phyloP scores from a whole-genome alignment of 2,329 filamentous ascomycete genomes.

The Fusarium irregulare region DNA sequence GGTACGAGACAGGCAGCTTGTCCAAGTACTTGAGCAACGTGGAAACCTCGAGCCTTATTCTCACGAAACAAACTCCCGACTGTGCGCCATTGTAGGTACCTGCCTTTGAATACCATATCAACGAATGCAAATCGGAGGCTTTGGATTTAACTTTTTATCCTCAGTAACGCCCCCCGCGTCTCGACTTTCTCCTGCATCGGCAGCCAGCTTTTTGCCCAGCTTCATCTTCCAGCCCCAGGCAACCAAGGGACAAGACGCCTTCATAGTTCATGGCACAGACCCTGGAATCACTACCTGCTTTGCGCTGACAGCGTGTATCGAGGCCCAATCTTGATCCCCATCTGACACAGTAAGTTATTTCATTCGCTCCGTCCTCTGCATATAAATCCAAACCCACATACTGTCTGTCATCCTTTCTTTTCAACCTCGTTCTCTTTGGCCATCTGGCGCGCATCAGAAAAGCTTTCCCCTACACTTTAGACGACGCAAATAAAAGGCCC shows the following conservation, averaged over 20 bases:
- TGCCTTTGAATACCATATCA: neutral
- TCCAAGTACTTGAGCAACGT: constrained; percentile 17
- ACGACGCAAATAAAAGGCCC: neutral
- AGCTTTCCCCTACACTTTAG: neutral
- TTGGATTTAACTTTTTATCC: constrained; percentile 30
- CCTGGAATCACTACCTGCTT: constrained; percentile 18
- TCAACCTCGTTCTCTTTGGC: neutral
- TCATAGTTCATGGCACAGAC: constrained; percentile 25
- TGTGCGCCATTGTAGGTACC: constrained; percentile 24
- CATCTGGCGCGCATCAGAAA: neutral
- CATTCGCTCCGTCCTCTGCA: constrained; percentile 21
- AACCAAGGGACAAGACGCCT: constrained; percentile 32
- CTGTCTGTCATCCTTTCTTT: constrained; percentile 13
- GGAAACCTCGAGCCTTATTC: constrained; percentile 17
- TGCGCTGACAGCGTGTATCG: constrained; percentile 29
- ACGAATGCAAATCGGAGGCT: constrained; percentile 9
- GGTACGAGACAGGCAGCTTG: constrained; percentile 7
- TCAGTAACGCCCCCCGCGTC: constrained; percentile 13
- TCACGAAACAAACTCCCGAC: constrained; percentile 21
- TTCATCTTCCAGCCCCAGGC: constrained; percentile 30
- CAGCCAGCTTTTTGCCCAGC: constrained; percentile 20
- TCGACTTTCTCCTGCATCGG: constrained; percentile 1
- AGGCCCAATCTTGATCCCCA: constrained; percentile 18
- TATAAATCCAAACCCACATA: constrained; percentile 10
- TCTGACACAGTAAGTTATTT: constrained; percentile 34